Percentiles rank a stretch among this genome's conserved stretches.
phyloP scores from a whole-genome alignment of 2,329 filamentous ascomycete genomes.

The Chrysosporium queenslandicum region DNA sequence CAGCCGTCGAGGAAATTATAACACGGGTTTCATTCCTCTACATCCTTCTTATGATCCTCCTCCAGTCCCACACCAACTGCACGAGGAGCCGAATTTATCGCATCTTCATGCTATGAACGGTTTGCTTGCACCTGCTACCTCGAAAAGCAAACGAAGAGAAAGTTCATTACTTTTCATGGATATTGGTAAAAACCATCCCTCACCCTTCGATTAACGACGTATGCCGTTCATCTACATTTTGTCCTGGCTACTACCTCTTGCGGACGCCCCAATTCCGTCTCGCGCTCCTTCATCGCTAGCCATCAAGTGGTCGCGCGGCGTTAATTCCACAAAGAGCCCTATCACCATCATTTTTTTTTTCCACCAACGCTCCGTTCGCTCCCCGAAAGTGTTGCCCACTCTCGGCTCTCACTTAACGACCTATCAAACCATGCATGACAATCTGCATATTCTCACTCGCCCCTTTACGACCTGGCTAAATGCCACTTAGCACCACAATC shows the following conservation, averaged over 20 bases:
- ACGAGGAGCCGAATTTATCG: constrained; percentile 18
- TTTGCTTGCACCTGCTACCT: constrained; percentile 31
- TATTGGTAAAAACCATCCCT: constrained; percentile 18
- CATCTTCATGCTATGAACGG: constrained; percentile 31
- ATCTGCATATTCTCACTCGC: background rate
- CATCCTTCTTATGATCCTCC: constrained; percentile 41
- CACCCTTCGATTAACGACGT: background rate
- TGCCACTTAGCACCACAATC: background rate
- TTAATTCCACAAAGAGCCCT: too few species aligned
- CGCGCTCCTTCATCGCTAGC: too few species aligned
- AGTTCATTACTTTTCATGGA: constrained; percentile 42
- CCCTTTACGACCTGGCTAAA: background rate
- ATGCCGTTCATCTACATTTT: too few species aligned
- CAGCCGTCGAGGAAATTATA: constrained; percentile 28
- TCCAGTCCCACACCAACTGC: constrained; percentile 19
- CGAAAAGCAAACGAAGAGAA: constrained; percentile 40
- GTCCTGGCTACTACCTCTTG: too few species aligned
- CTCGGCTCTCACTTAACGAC: too few species aligned
- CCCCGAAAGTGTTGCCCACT: too few species aligned
- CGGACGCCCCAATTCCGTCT: too few species aligned
- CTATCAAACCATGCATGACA: background rate
- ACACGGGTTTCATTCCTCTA: constrained; percentile 43
- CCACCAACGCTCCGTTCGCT: too few species aligned
- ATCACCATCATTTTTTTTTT: too few species aligned
- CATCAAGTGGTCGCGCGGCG: too few species aligned